These are phyloP conservation scores for Scolecobasidium constrictum DNA, from an alignment of 2,329 filamentous ascomycete species.

Conservation along the genomic window DNA sequence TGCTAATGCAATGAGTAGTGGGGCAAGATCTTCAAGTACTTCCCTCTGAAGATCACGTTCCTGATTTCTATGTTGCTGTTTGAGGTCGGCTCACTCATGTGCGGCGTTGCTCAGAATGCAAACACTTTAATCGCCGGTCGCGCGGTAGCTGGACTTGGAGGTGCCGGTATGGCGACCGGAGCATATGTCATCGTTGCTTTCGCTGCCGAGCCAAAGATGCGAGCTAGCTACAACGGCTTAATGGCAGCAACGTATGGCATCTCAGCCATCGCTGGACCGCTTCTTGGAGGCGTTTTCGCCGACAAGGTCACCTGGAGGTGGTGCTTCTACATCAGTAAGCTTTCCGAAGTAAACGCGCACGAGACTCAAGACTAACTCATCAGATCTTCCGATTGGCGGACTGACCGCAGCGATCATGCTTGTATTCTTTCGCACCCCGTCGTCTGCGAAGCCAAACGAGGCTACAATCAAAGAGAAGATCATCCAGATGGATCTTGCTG, in stretches of 20 bases:
- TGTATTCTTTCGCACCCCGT: slow-evolving; percentile 24
- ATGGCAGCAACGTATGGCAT: slow-evolving; percentile 11
- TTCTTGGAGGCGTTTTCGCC: slow-evolving; percentile 18
- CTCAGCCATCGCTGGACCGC: slow-evolving; percentile 8
- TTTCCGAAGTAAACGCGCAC: no score
- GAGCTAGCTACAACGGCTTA: slow-evolving; percentile 7
- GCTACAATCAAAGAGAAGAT: slow-evolving; percentile 21
- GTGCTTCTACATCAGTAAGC: slow-evolving; percentile 44
- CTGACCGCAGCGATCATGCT: slow-evolving; percentile 23
- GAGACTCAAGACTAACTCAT: no score
- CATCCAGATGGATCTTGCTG: slow-evolving; percentile 31
- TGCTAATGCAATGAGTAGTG: no score
- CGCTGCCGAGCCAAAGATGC: slow-evolving; percentile 24
- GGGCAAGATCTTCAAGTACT: slow-evolving; percentile 12
- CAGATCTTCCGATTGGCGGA: slow-evolving; percentile 31
- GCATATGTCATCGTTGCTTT: slow-evolving; percentile 32
- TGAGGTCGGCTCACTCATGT: slow-evolving; percentile 13
- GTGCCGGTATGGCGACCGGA: slow-evolving; percentile 13
- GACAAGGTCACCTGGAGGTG: slow-evolving; percentile 25
- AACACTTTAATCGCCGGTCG: slow-evolving; percentile 13
- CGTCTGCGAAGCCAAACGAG: slow-evolving; percentile 14
- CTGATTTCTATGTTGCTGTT: slow-evolving; percentile 11
- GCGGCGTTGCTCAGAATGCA: slow-evolving; percentile 12
- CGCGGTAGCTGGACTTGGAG: slow-evolving; percentile 13
- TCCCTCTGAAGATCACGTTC: slow-evolving; percentile 7